Conservation (phyloP, 148 eudicot genomes). For the Vaccinium myrtillus region DNA sequence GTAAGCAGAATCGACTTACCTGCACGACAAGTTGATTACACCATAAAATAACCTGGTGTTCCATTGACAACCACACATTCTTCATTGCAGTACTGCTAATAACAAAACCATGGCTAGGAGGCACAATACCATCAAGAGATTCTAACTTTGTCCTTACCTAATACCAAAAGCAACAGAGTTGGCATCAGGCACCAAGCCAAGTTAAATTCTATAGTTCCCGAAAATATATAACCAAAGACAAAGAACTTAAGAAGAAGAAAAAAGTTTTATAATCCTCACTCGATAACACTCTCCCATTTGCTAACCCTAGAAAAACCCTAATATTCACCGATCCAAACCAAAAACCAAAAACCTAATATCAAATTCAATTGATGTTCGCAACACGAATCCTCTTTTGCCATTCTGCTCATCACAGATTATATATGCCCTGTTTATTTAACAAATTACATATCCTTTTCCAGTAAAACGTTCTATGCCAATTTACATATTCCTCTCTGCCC, state of each 20-base stretch:
- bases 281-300: not conserved
- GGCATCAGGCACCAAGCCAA: constrained; percentile 3
- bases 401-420: not conserved
- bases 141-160: constrained; percentile 85
- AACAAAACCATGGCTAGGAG: constrained; percentile 80
- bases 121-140: constrained; percentile 93
- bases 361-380: not conserved
- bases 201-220: not conserved
- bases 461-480: not conserved
- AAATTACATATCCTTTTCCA: not conserved
- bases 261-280: not conserved
- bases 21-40: constrained; percentile 92
- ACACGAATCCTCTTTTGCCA: not conserved
- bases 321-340: not conserved
- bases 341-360: not conserved
- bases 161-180: constrained; percentile 14
- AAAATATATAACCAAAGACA: not conserved
- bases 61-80: constrained; percentile 99
- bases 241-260: not conserved
- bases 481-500: not conserved
- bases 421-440: not conserved
- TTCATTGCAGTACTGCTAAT: constrained; percentile 81
- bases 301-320: not conserved
- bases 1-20: constrained; percentile 40
- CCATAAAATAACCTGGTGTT: constrained; percentile 94